These are phyloP conservation scores for Rubia yunnanensis DNA, from an alignment of 257 asterid genomes.

Conservation along the genomic window DNA sequence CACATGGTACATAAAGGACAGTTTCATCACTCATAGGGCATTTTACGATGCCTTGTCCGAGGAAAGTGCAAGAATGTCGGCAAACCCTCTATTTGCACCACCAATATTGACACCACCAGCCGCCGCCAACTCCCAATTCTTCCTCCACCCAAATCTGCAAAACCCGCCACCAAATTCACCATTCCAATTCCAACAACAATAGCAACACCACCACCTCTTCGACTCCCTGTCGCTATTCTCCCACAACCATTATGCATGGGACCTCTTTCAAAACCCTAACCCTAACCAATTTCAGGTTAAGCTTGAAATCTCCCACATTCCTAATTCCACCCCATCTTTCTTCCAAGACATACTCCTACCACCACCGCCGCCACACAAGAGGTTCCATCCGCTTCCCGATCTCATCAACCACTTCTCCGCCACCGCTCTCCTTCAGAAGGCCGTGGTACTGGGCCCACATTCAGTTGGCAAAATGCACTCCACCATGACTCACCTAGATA, in stretches of 20 bases:
- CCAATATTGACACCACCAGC: constrained; percentile 20
- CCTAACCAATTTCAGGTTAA: constrained; percentile 33
- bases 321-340: constrained; percentile 26
- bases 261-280: constrained; percentile 25
- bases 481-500: constrained; percentile 56
- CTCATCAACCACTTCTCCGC: constrained; percentile 39
- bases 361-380: constrained; percentile 2
- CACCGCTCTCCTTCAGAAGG: constrained; percentile 69
- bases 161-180: constrained; percentile 27
- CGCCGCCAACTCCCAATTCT: constrained; percentile 14
- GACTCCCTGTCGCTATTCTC: background rate
- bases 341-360: constrained; percentile 20
- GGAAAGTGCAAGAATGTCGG: constrained; percentile 80
- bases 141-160: constrained; percentile 29
- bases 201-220: constrained; percentile 11
- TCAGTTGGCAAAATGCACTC: constrained; percentile 39
- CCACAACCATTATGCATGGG: constrained; percentile 4
- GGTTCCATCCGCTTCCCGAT: constrained; percentile 18
- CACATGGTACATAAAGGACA: constrained; percentile 53
- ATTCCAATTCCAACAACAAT: constrained; percentile 17
- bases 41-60: constrained; percentile 88
- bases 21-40: constrained; percentile 82
- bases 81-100: constrained; percentile 32
- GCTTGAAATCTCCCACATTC: constrained; percentile 38
- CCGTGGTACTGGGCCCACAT: constrained; percentile 40